Conservation (phyloP, 1,139 yeast genomes). For the Sugiyamaella xylanicola region DNA sequence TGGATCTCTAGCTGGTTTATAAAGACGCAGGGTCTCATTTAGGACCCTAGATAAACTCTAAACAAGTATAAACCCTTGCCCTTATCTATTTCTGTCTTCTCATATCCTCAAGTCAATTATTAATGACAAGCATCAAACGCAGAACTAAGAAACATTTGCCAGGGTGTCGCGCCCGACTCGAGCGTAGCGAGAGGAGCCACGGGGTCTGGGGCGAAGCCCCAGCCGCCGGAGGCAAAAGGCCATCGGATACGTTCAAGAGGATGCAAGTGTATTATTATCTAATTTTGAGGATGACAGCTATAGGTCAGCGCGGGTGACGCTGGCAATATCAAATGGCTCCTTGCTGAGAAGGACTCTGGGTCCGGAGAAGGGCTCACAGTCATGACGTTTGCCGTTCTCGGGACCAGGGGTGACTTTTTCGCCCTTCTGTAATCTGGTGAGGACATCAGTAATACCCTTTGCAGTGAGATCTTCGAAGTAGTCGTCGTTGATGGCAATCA, state of each 20-base stretch:
- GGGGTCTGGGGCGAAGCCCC: not conserved
- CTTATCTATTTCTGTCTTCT: too few species aligned
- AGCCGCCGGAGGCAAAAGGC: not conserved
- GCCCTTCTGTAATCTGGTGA: slow-evolving; percentile 68
- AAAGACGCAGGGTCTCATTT: too few species aligned
- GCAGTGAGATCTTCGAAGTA: slow-evolving; percentile 81
- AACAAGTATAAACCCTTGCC: too few species aligned
- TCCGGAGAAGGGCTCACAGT: slow-evolving; percentile 79
- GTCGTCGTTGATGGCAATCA: slow-evolving; percentile 83
- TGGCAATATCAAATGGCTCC: slow-evolving; percentile 70
- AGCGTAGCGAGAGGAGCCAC: not conserved
- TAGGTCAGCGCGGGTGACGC: slow-evolving; percentile 50
- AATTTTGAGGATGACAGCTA: not conserved
- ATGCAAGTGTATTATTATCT: not conserved
- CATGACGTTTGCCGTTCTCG: slow-evolving; percentile 58
- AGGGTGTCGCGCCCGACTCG: slow-evolving; percentile 3
- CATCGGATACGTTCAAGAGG: not conserved
- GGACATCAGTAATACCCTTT: slow-evolving; percentile 61
- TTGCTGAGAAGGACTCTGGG: slow-evolving; percentile 61
- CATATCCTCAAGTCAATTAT: too few species aligned
- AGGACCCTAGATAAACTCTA: too few species aligned
- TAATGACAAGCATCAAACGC: too few species aligned
- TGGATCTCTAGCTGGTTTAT: too few species aligned
- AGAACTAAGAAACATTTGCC: too few species aligned
- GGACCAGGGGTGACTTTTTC: slow-evolving; percentile 67